These are phyloP conservation scores for Penicillium angulare DNA, from an alignment of 495 filamentous ascomycete species.

Conservation along the genomic window DNA sequence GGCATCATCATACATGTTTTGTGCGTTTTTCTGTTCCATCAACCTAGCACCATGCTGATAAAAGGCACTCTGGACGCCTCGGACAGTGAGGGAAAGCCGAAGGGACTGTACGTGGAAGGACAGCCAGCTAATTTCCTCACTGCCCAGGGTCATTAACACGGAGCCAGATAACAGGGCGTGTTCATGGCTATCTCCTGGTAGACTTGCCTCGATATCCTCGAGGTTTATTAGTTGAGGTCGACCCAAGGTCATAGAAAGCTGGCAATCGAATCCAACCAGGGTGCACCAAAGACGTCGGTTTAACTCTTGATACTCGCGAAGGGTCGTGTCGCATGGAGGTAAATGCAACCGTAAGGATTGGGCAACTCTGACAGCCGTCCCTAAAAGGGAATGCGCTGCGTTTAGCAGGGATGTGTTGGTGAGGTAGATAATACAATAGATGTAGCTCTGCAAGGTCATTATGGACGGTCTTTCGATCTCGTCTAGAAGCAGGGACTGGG, in stretches of 20 bases:
- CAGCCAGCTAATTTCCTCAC: conserved; percentile 15
- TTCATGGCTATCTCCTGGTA: conserved; percentile 5
- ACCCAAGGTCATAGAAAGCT: conserved; percentile 11
- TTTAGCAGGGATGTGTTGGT: conserved; percentile 13
- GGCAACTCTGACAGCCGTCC: conserved; percentile 9
- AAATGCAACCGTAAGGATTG: conserved; percentile 13
- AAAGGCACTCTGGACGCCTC: conserved; percentile 2
- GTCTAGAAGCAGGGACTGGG: conserved; percentile 10
- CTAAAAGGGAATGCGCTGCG: conserved; percentile 7
- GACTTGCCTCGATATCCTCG: not conserved
- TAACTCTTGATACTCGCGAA: conserved; percentile 7
- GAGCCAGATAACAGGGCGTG: conserved; percentile 6
- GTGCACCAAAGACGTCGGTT: conserved; percentile 13
- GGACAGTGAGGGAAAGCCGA: conserved; percentile 1
- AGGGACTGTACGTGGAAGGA: conserved; percentile 18
- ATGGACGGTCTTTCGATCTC: conserved; percentile 14
- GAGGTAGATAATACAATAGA: conserved; percentile 23
- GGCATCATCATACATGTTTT: conserved; percentile 9
- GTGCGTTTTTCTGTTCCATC: not conserved
- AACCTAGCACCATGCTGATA: not conserved
- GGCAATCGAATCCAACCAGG: conserved; percentile 7
- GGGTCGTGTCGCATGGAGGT: not conserved
- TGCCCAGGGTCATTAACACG: conserved; percentile 1
- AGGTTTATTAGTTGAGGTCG: not conserved
- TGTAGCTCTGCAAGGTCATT: conserved; percentile 16